These are phyloP conservation scores for Clavispora asparagi DNA, from an alignment of 805 yeast genomes.

Conservation along the genomic window DNA sequence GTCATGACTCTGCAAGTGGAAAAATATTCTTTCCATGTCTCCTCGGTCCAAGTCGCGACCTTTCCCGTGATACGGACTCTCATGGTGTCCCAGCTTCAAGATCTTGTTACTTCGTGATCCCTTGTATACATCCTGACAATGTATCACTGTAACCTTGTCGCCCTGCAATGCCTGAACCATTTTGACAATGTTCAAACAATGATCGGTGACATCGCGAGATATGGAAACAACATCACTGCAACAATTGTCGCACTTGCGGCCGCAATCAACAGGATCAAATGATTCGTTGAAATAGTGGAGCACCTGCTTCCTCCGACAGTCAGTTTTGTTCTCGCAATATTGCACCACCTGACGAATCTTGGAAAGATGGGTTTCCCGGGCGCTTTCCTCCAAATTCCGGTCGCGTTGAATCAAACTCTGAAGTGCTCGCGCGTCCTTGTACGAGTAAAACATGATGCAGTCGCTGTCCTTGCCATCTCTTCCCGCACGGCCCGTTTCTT, in stretches of 20 bases:
- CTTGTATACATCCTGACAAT: constrained; percentile 77
- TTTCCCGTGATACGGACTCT: constrained; percentile 57
- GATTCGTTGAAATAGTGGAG: constrained; percentile 85
- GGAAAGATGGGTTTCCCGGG: constrained; percentile 70
- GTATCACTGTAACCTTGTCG: constrained; percentile 65
- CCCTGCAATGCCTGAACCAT: constrained; percentile 54
- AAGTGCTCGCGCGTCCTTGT: constrained; percentile 71
- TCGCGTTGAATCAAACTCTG: constrained; percentile 78
- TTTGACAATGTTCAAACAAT: constrained; percentile 53
- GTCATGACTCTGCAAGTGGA: constrained; percentile 63
- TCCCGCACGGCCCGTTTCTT: constrained; percentile 98
- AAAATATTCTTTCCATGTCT: constrained; percentile 77
- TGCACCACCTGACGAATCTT: constrained; percentile 80
- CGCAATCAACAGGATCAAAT: constrained; percentile 63
- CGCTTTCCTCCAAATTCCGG: constrained; percentile 53
- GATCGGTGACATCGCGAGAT: constrained; percentile 62
- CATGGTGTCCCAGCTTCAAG: constrained; percentile 56
- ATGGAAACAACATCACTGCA: constrained; percentile 30
- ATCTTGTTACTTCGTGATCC: constrained; percentile 68
- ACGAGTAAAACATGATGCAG: constrained; percentile 78
- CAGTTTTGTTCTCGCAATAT: constrained; percentile 86
- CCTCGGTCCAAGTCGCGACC: constrained; percentile 63
- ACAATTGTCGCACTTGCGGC: constrained; percentile 84
- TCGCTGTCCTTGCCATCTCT: constrained; percentile 83
- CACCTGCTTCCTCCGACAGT: constrained; percentile 86